A percentile compares a stretch with the other conserved stretches of the same genome.
Conservation (phyloP, 140 eudicot genomes). For the Anethum foeniculum region DNA sequence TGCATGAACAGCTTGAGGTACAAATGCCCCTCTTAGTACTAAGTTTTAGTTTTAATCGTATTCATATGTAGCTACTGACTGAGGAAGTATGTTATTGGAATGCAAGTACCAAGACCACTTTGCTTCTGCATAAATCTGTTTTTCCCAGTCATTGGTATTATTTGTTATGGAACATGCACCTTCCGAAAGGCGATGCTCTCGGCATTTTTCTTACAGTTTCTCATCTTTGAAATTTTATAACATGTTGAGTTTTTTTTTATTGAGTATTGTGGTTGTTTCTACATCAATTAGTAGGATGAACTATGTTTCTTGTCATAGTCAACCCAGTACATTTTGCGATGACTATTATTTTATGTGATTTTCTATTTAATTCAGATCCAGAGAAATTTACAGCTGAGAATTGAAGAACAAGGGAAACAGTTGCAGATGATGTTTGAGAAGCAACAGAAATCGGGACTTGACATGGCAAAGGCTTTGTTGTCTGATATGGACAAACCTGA, state of each 20-base stretch:
- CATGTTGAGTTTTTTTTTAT: background rate
- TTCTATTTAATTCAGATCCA: constrained; percentile 43
- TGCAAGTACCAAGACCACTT: background rate
- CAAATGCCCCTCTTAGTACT: background rate
- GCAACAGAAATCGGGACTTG: constrained; percentile 62
- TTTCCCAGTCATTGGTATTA: background rate
- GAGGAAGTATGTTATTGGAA: background rate
- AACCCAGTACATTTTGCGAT: background rate
- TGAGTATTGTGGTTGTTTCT: background rate
- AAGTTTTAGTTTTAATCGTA: background rate
- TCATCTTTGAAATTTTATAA: background rate
- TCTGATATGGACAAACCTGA: constrained; percentile 34
- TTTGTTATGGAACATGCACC: background rate
- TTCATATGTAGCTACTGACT: background rate
- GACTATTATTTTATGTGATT: background rate
- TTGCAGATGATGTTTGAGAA: constrained; percentile 83
- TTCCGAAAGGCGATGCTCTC: background rate
- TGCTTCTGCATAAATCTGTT: background rate
- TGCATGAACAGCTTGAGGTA: constrained; percentile 99
- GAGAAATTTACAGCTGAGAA: constrained; percentile 79
- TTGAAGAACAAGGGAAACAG: constrained; percentile 94
- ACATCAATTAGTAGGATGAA: background rate
- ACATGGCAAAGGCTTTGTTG: constrained; percentile 36
- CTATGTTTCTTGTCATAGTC: background rate
- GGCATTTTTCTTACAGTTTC: background rate